Conservation (phyloP, 306 rosid genomes). For the Glycine tomentella region DNA sequence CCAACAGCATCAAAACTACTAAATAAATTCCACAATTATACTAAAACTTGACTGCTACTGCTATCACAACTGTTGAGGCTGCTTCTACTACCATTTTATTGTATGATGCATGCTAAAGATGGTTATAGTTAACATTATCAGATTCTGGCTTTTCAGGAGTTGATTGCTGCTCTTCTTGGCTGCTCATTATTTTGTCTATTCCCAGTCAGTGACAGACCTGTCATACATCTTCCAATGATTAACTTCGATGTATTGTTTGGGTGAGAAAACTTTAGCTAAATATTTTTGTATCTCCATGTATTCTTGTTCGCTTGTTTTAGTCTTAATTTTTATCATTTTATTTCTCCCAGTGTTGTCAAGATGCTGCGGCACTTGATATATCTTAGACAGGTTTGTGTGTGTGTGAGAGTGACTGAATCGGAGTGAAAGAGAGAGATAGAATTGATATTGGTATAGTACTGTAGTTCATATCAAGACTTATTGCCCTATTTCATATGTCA, state of each 20-base stretch:
- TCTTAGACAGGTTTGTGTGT: neutral
- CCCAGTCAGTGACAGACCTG: slow-evolving; percentile 65
- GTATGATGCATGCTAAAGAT: neutral
- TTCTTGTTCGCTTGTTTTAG: slow-evolving; percentile 11
- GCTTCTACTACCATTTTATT: neutral
- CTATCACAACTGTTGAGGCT: neutral
- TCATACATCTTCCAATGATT: slow-evolving; percentile 67
- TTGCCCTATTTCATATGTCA: slow-evolving; percentile 23
- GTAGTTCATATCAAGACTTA: neutral
- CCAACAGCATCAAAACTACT: neutral
- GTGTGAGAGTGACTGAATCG: slow-evolving; percentile 10
- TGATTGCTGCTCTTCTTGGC: slow-evolving; percentile 84
- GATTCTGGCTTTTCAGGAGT: slow-evolving; percentile 68
- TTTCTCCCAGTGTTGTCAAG: slow-evolving; percentile 28
- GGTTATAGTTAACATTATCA: slow-evolving; percentile 16
- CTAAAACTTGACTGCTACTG: neutral
- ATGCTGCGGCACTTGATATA: slow-evolving; percentile 4
- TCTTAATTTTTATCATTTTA: slow-evolving; percentile 33
- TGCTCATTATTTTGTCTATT: slow-evolving; percentile 88
- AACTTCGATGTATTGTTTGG: slow-evolving; percentile 81
- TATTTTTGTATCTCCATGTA: slow-evolving; percentile 3
- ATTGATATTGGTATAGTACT: slow-evolving; percentile 8
- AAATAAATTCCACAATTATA: too few relatives aligned
- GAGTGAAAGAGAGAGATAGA: neutral
- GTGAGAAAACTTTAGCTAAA: slow-evolving; percentile 61